phyloP scores from a whole-genome alignment of 2,329 filamentous ascomycete species.

The Bipolaris sorokiniana region DNA sequence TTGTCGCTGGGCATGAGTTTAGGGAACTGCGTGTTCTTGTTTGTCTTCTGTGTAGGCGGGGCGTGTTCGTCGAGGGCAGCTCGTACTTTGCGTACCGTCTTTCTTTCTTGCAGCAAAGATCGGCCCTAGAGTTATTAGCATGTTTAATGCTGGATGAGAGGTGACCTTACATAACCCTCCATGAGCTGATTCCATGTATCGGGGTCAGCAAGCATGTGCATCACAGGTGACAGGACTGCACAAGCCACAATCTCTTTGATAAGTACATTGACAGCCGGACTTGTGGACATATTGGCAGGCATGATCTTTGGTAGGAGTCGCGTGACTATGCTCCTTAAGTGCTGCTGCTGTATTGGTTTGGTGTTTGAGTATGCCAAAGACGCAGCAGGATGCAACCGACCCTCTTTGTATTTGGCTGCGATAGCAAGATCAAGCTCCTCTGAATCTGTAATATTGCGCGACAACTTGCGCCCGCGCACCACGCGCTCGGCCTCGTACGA shows the following conservation, averaged over 20 bases:
- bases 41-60: slow-evolving; percentile 73
- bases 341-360: slow-evolving; percentile 84
- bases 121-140: slow-evolving; percentile 61
- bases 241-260: slow-evolving; percentile 91
- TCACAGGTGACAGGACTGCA: slow-evolving; percentile 82
- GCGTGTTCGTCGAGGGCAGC: slow-evolving; percentile 94
- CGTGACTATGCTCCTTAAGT: slow-evolving; percentile 77
- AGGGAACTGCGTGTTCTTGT: slow-evolving; percentile 73
- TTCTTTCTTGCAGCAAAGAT: slow-evolving; percentile 89
- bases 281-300: slow-evolving; percentile 74
- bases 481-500: slow-evolving; percentile 88
- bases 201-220: slow-evolving; percentile 83
- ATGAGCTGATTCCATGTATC: slow-evolving; percentile 98
- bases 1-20: slow-evolving; percentile 81
- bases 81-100: slow-evolving; percentile 88
- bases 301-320: slow-evolving; percentile 76
- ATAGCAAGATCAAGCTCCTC: slow-evolving; percentile 96
- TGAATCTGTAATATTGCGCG: slow-evolving; percentile 89
- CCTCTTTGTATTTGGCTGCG: slow-evolving; percentile 89
- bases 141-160: slow-evolving; percentile 13
- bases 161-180: slow-evolving; percentile 70
- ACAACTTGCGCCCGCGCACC: slow-evolving; percentile 85
- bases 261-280: slow-evolving; percentile 78
- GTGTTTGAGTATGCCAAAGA: slow-evolving; percentile 83
- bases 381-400: slow-evolving; percentile 85